phyloP scores from a whole-genome alignment of 2,329 filamentous ascomycete species.

The Aspergillus aculeatus region DNA sequence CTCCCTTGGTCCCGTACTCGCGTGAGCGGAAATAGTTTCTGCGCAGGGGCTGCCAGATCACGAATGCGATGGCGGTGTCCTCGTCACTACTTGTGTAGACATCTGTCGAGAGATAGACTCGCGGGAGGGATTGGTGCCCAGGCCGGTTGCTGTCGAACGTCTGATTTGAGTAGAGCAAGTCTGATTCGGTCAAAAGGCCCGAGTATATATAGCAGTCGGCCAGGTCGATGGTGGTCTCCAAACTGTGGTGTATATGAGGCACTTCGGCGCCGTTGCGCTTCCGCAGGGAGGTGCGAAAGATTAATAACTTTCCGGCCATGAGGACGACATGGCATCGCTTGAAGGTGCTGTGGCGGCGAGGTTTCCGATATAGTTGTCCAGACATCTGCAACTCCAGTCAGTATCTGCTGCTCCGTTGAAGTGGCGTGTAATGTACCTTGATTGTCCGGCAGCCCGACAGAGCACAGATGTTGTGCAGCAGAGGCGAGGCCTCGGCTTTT shows the following conservation, averaged over 20 bases:
- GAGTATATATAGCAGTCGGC: slow-evolving; percentile 66
- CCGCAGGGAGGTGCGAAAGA: slow-evolving; percentile 62
- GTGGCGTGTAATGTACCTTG: slow-evolving; percentile 34
- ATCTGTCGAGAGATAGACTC: slow-evolving; percentile 58
- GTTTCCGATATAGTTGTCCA: slow-evolving; percentile 63
- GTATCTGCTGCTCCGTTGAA: neutral
- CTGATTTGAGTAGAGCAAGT: slow-evolving; percentile 63
- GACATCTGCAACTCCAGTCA: slow-evolving; percentile 47
- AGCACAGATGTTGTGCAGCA: slow-evolving; percentile 68
- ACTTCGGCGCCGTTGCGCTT: slow-evolving; percentile 55
- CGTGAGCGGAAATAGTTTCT: slow-evolving; percentile 55
- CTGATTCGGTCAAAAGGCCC: slow-evolving; percentile 60
- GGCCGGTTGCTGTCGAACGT: slow-evolving; percentile 64
- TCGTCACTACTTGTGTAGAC: slow-evolving; percentile 63
- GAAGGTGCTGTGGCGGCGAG: slow-evolving; percentile 62
- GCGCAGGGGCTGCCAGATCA: slow-evolving; percentile 62
- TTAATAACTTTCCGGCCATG: slow-evolving; percentile 58
- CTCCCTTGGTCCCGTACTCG: slow-evolving; percentile 40
- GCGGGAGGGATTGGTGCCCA: slow-evolving; percentile 58
- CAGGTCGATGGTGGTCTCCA: slow-evolving; percentile 59
- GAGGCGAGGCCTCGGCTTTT: slow-evolving; percentile 60
- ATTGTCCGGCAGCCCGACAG: slow-evolving; percentile 62
- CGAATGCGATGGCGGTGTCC: slow-evolving; percentile 65
- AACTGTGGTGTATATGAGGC: slow-evolving; percentile 61
- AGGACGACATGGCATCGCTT: slow-evolving; percentile 61